A percentile compares a stretch with the other conserved stretches of the same genome.
Evolutionary conservation across 331 rosid species (phyloP).

Genomic region (Dryas integrifolia): DNA sequence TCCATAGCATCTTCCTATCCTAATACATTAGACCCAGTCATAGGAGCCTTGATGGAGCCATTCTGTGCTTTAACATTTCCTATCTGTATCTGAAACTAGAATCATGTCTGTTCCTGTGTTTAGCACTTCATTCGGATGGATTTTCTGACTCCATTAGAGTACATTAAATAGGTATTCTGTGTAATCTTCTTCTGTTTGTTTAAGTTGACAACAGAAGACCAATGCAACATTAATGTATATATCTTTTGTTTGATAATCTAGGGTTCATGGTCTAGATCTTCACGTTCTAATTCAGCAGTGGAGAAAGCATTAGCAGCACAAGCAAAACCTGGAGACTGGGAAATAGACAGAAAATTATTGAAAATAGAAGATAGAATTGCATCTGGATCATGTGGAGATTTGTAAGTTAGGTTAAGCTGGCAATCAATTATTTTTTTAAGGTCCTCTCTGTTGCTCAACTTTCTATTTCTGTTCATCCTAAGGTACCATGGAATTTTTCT

Average conservation of each 20-base stretch:
- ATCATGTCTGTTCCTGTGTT: too few species aligned
- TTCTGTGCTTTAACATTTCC: too few species aligned
- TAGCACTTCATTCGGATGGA: background rate
- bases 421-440: background rate
- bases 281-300: conserved; percentile 52
- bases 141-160: background rate
- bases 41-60: too few species aligned
- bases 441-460: conserved; percentile 19
- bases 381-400: conserved; percentile 96
- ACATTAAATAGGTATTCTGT: background rate
- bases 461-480: conserved; percentile 18
- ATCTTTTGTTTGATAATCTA: conserved; percentile 30
- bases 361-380: conserved; percentile 91
- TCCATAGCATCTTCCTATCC: too few species aligned
- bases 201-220: conserved; percentile 19
- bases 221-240: background rate
- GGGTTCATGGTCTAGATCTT: conserved; percentile 97
- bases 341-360: conserved; percentile 82
- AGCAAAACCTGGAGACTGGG: conserved; percentile 73
- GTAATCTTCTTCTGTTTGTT: background rate
- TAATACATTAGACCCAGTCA: too few species aligned
- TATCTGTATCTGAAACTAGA: too few species aligned
- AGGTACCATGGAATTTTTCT: conserved; percentile 86
- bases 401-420: conserved; percentile 55
- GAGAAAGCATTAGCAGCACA: conserved; percentile 56